A percentile compares a stretch with the other conserved stretches of the same genome.
Conservation (phyloP, 495 filamentous ascomycete species). For the Trichocladium uniseriatum region DNA sequence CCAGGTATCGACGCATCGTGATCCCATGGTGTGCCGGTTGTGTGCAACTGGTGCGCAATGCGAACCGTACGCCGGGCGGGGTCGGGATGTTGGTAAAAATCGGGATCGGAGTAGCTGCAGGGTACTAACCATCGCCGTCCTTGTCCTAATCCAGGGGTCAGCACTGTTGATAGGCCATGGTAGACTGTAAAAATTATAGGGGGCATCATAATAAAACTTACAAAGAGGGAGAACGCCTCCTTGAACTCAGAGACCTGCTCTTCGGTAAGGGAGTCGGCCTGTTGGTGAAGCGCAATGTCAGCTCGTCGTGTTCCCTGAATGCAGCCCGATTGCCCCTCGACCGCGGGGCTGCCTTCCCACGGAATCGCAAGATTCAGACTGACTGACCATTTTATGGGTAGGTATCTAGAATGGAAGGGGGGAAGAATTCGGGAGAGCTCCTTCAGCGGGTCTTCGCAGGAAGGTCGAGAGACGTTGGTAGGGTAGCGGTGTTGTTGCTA, state of each 20-base stretch:
- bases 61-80: neutral
- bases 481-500: conserved; percentile 5
- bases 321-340: conserved; percentile 16
- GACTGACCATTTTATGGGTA: conserved; percentile 13
- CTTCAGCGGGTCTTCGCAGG: conserved; percentile 2
- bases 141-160: conserved; percentile 69
- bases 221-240: conserved; percentile 99
- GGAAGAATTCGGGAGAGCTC: neutral
- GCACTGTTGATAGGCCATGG: neutral
- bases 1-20: neutral
- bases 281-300: conserved; percentile 16
- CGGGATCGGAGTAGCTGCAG: neutral
- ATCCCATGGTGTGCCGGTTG: neutral
- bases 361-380: neutral
- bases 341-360: conserved; percentile 18
- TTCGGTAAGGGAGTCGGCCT: conserved; percentile 93
- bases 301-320: conserved; percentile 8
- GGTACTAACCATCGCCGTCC: conserved; percentile 94
- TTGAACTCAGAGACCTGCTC: conserved; percentile 99
- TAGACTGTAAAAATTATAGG: neutral
- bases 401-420: neutral
- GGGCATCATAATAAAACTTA: conserved; percentile 46
- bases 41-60: conserved; percentile 6
- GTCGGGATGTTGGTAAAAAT: neutral
- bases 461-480: neutral